Evolutionary conservation across 768 basidiomycete species (phyloP).

Genomic region (Podaxis mareebaensis): DNA sequence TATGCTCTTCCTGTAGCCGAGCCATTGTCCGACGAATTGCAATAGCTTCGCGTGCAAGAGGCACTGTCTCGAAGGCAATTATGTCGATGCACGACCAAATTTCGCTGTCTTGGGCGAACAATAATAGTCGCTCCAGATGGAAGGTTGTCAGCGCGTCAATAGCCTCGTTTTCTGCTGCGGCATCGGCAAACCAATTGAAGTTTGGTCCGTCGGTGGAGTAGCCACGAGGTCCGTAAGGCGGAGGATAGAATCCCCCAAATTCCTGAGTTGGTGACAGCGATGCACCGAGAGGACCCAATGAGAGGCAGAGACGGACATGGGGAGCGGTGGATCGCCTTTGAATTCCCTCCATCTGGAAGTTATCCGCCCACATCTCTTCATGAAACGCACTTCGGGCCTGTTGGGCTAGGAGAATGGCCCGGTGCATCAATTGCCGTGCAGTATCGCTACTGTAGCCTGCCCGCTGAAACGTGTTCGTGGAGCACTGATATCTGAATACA

Average conservation of each 20-base stretch:
- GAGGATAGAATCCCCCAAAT: slow-evolving; percentile 74
- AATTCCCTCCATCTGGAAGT: slow-evolving; percentile 17
- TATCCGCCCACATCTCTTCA: slow-evolving; percentile 24
- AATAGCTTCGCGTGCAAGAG: slow-evolving; percentile 60
- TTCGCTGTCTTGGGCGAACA: slow-evolving; percentile 48
- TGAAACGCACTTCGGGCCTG: slow-evolving; percentile 36
- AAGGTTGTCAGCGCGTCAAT: slow-evolving; percentile 57
- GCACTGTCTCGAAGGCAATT: slow-evolving; percentile 80
- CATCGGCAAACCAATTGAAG: slow-evolving; percentile 42
- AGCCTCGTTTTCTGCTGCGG: slow-evolving; percentile 35
- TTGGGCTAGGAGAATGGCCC: slow-evolving; percentile 50
- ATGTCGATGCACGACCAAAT: slow-evolving; percentile 60
- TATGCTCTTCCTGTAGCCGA: slow-evolving; percentile 28
- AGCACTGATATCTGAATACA: slow-evolving; percentile 62
- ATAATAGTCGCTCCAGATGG: slow-evolving; percentile 60
- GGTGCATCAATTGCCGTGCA: slow-evolving; percentile 50
- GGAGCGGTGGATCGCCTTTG: not conserved
- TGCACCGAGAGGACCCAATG: slow-evolving; percentile 75
- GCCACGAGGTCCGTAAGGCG: slow-evolving; percentile 66
- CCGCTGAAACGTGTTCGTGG: slow-evolving; percentile 50
- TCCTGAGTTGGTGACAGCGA: slow-evolving; percentile 67
- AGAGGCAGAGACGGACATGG: slow-evolving; percentile 57
- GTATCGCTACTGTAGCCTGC: slow-evolving; percentile 48
- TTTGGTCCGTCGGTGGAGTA: slow-evolving; percentile 36
- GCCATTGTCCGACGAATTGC: slow-evolving; percentile 66